Percentiles rank a stretch among this genome's conserved stretches.
These are phyloP conservation scores for Arbutus unedo DNA, from an alignment of 148 eudicot genomes.

Conservation along the genomic window DNA sequence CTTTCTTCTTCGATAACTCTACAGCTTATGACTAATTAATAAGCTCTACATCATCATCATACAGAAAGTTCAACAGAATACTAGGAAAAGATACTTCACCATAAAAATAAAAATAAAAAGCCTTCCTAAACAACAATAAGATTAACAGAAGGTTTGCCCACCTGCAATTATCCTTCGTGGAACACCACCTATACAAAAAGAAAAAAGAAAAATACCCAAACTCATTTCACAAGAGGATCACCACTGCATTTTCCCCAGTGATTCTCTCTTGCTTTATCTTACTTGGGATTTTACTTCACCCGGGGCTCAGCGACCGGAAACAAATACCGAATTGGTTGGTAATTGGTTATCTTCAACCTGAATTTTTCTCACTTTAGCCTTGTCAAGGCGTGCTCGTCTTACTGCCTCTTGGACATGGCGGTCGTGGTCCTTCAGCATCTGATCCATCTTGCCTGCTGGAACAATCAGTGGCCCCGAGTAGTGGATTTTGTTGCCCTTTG, in stretches of 20 bases:
- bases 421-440: conserved; percentile 87
- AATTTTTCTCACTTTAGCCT: conserved; percentile 57
- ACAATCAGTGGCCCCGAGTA: conserved; percentile 92
- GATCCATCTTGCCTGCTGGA: conserved; percentile 85
- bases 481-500: conserved; percentile 85
- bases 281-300: conserved; percentile 19
- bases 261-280: conserved; percentile 18
- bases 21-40: conserved; percentile 18
- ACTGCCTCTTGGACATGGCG: conserved; percentile 88
- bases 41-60: conserved; percentile 14
- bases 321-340: conserved; percentile 46
- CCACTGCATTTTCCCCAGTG: background rate
- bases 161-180: conserved; percentile 15
- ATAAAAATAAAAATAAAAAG: background rate
- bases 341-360: conserved; percentile 47
- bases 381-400: conserved; percentile 76
- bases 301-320: conserved; percentile 49
- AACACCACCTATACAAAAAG: conserved; percentile 20
- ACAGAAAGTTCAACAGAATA: conserved; percentile 3
- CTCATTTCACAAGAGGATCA: conserved; percentile 11
- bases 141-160: conserved; percentile 11
- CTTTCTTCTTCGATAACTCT: conserved; percentile 5
- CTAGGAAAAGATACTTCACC: background rate
- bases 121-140: conserved; percentile 8
- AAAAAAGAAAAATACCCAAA: background rate